Evolutionary conservation across 352 stramenopile species (phyloP), one percentile per base, ranked within the genome.

Genomic region (Phytophthora sp.): DNA sequence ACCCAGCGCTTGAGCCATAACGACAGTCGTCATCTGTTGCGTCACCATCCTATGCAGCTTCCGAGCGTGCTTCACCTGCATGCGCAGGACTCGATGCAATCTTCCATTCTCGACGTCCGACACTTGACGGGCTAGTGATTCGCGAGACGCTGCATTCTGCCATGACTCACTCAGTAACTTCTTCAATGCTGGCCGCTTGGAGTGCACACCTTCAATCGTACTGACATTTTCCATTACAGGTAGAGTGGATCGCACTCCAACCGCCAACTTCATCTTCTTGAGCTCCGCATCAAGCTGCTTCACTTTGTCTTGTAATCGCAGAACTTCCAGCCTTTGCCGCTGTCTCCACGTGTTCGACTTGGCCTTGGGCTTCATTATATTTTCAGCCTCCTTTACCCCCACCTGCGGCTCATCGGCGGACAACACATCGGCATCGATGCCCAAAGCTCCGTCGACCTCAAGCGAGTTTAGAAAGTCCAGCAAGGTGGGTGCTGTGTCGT

Each of bases 311-410:
- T 50, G 57, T 12, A 72, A 30, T 27, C 46, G 29, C 23, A 68
- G 42, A 1, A 72, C n/a, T n/a, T 72, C 64, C 18, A 59, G 20
- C 2, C 57, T 35, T 16, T 59, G 57, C 1, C 57, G 41, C 20
- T 72, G 57, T 31, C 57, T 44, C 64, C 64, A 72, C 11, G 50
- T 72, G 16, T 72, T 72, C 21, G 63, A 66, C 23, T 66, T 71
- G 16, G 55, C 57, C 46, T 60, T 69, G 2, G 38, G 2, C n/a
- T 46, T 54, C 7, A 24, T 16, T 38, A 50, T 54, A 21, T 24
- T 61, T 23, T 63, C n/a, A 20, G 30, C 7, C 23, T 21, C 21
- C 39, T 42, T 30, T 24, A 13, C 31, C 9, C 52, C 39, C 21
- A 49, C 30, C 35, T 21, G 58, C 21, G 7, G 29, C 4, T n/a